phyloP scores from a whole-genome alignment of 345 rosid species.

The Litchi chinensis region DNA sequence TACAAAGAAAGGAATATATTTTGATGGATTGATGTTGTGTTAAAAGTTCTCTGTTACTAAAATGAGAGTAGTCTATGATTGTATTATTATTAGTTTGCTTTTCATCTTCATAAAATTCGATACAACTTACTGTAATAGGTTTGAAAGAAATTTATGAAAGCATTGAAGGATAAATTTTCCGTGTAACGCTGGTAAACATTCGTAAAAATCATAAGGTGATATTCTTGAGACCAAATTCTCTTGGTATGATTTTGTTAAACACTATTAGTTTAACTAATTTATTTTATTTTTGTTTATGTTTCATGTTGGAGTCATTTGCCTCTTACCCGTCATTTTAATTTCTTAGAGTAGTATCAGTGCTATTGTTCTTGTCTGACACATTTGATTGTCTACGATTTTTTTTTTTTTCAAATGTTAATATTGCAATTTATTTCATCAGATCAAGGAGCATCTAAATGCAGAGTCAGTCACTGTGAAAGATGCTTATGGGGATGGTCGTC shows the following conservation, averaged over 20 bases:
- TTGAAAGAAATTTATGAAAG: not conserved
- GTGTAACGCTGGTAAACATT: not conserved
- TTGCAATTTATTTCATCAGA: constrained; percentile 43
- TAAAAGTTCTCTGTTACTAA: too few species aligned
- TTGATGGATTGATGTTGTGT: not conserved
- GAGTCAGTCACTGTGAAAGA: constrained; percentile 81
- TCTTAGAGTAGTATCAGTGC: not conserved
- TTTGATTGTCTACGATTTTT: not conserved
- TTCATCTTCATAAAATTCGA: too few species aligned
- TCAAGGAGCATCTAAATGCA: constrained; percentile 75
- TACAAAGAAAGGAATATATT: too few species aligned
- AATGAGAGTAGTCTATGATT: not conserved
- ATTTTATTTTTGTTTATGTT: not conserved
- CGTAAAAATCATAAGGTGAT: not conserved
- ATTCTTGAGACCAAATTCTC: not conserved
- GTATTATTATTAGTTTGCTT: too few species aligned
- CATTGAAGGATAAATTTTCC: not conserved
- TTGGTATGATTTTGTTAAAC: not conserved
- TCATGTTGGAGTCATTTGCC: not conserved
- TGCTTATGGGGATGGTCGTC: constrained; percentile 96
- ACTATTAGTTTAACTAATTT: not conserved
- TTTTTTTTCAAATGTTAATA: not conserved
- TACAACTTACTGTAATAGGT: too few species aligned
- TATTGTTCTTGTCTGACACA: not conserved
- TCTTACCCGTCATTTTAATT: not conserved